phyloP scores from a whole-genome alignment of 768 basidiomycete genomes.

The Leccinum uliginosum region DNA sequence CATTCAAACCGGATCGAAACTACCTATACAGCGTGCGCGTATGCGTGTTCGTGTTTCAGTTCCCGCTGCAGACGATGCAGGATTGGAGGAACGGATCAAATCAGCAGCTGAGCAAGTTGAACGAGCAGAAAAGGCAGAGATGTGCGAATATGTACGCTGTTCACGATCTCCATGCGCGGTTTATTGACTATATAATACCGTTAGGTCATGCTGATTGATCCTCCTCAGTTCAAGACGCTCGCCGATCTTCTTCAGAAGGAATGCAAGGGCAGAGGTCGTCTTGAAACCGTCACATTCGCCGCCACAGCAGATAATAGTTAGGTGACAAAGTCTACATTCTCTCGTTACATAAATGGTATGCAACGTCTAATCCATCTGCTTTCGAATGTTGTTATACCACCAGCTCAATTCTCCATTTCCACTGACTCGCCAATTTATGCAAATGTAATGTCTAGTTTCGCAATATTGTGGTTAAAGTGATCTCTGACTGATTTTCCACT shows the following conservation, averaged over 20 bases:
- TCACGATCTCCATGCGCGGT: background rate
- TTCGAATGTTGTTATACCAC: background rate
- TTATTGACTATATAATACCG: slow-evolving; percentile 9
- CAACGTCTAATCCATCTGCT: background rate
- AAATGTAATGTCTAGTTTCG: slow-evolving; percentile 8
- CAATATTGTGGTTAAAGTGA: slow-evolving; percentile 11
- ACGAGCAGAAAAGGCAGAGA: slow-evolving; percentile 67
- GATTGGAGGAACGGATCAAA: slow-evolving; percentile 65
- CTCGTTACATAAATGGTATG: background rate
- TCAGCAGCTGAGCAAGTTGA: slow-evolving; percentile 81
- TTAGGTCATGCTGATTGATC: slow-evolving; percentile 90
- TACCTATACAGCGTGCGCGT: slow-evolving; percentile 88
- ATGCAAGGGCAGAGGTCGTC: slow-evolving; percentile 78
- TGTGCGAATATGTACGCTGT: slow-evolving; percentile 82
- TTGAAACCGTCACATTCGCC: slow-evolving; percentile 79
- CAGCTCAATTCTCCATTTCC: background rate
- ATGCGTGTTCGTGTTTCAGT: slow-evolving; percentile 89
- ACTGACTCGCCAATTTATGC: background rate
- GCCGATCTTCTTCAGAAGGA: slow-evolving; percentile 90
- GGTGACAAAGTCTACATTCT: background rate
- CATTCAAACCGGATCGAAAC: slow-evolving; percentile 74
- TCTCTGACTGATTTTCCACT: slow-evolving; percentile 20
- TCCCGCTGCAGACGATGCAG: slow-evolving; percentile 60
- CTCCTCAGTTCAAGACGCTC: slow-evolving; percentile 83
- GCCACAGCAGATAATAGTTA: slow-evolving; percentile 44